phyloP scores from a whole-genome alignment of 1,284 basidiomycete species.

The Moesziomyces sp. region DNA sequence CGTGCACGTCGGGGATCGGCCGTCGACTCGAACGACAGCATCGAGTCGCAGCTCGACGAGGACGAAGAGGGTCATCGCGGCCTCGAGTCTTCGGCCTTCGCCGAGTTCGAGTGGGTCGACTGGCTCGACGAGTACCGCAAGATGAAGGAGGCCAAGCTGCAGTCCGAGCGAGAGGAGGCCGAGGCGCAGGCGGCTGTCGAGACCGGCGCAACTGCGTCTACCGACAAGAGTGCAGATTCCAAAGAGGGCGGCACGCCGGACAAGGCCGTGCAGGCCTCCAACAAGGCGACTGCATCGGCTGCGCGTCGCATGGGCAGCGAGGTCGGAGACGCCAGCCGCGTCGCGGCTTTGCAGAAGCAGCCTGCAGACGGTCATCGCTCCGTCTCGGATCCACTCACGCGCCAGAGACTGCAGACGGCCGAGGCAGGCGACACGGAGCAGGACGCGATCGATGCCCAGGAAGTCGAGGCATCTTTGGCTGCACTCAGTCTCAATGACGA shows the following conservation, averaged over 20 bases:
- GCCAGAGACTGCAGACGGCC: conserved; percentile 35
- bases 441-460: conserved; percentile 38
- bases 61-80: conserved; percentile 36
- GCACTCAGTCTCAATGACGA: conserved; percentile 32
- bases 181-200: conserved; percentile 41
- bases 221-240: not conserved
- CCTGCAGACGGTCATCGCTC: conserved; percentile 36
- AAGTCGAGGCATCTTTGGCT: conserved; percentile 38
- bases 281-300: conserved; percentile 4
- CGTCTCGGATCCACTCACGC: conserved; percentile 43
- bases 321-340: conserved; percentile 22
- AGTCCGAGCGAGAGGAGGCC: conserved; percentile 66
- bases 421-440: conserved; percentile 22
- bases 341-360: conserved; percentile 36
- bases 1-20: conserved; percentile 35
- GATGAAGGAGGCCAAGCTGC: conserved; percentile 72
- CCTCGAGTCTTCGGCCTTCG: conserved; percentile 35
- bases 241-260: not conserved
- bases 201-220: not conserved
- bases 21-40: conserved; percentile 47
- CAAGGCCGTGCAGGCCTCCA: not conserved
- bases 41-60: conserved; percentile 46
- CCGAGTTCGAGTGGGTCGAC: conserved; percentile 73
- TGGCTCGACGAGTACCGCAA: conserved; percentile 73
- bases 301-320: conserved; percentile 33